A percentile compares a stretch with the other conserved stretches of the same genome.
phyloP scores from a whole-genome alignment of 2,329 filamentous ascomycete genomes.

The Simplicillium aogashimaense region DNA sequence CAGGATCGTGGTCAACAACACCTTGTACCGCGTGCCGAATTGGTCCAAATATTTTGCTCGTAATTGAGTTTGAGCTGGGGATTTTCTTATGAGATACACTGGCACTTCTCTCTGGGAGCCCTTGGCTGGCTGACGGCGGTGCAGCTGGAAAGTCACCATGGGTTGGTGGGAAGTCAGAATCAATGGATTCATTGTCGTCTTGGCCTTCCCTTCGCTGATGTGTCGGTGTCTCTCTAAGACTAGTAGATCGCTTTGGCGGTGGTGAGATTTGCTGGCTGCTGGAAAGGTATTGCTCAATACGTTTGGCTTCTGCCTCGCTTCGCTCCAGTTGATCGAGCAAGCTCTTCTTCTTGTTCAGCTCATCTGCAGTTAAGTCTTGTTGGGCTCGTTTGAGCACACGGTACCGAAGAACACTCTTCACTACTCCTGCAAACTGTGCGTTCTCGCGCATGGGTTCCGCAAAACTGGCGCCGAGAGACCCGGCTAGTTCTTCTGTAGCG shows the following conservation, averaged over 20 bases:
- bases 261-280: conserved; percentile 55
- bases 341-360: conserved; percentile 75
- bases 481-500: conserved; percentile 83
- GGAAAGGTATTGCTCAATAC: conserved; percentile 87
- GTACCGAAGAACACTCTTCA: conserved; percentile 80
- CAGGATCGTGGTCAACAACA: conserved; percentile 91
- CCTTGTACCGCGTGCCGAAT: conserved; percentile 94
- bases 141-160: conserved; percentile 59
- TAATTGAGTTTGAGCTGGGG: conserved; percentile 81
- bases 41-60: conserved; percentile 86
- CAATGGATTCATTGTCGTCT: conserved; percentile 82
- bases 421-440: conserved; percentile 92
- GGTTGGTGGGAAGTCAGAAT: conserved; percentile 90
- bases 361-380: conserved; percentile 93
- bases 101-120: conserved; percentile 46
- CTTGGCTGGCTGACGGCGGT: conserved; percentile 66
- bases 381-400: conserved; percentile 89
- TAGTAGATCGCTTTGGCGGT: conserved; percentile 56
- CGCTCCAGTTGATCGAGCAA: conserved; percentile 83
- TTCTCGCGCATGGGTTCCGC: conserved; percentile 97
- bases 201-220: conserved; percentile 45
- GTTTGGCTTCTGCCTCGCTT: conserved; percentile 84
- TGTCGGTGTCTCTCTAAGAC: conserved; percentile 38
- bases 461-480: conserved; percentile 82
- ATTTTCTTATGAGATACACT: conserved; percentile 61